Evolutionary conservation across 2,329 filamentous ascomycete genomes (phyloP), one percentile per base, ranked within the genome.

Genomic region (Ophiosphaerella narmari): DNA sequence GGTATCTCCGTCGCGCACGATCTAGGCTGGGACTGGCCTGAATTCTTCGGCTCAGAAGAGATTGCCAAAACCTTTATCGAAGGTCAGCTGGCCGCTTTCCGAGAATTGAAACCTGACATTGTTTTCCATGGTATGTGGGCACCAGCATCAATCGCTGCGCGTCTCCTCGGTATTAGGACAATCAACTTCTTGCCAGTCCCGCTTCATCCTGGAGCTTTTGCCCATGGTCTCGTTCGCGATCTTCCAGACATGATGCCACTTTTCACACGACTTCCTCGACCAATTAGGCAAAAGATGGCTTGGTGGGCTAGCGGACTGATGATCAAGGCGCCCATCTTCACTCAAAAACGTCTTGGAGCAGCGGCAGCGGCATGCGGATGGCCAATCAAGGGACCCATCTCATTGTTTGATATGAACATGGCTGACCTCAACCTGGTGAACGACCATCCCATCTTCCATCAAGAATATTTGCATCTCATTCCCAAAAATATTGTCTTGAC

Each of bases 61-160:
- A 67, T 70, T 32, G 67, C 66, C 5, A 62, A 59, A 42, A 59
- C 53, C 3, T 70, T 70, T 50, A 70, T 70, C 33, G 63, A 68
- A 2, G 67, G 67, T 0, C 67, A 70, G 32, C 55, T 70, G 2
- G 65, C 59, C 2, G 67, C 67, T 2, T 66, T 70, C 45, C 52
- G 43, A 9, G 54, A 64, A 11, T 34, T 70, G 38, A 60, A 67
- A 49, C 67, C 67, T 2, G 67, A 70, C n/a, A 58, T 68, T 31
- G 67, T 70, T 13, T 68, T 70, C 49, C 67, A 70, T 42, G 67
- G 67, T 21, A 70, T 70, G 67, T 70, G 66, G 66, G 66, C 67
- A 14, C 66, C 67, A 16, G 66, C 66, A 18, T 67, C 63, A 13
- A 57, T 70, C 12, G 65, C 67, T 44, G 67, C 67, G 21, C 59